A percentile compares a stretch with the other conserved stretches of the same genome.
Evolutionary conservation across 768 basidiomycete species (phyloP).

Genomic region (Lactifluus rugatus): DNA sequence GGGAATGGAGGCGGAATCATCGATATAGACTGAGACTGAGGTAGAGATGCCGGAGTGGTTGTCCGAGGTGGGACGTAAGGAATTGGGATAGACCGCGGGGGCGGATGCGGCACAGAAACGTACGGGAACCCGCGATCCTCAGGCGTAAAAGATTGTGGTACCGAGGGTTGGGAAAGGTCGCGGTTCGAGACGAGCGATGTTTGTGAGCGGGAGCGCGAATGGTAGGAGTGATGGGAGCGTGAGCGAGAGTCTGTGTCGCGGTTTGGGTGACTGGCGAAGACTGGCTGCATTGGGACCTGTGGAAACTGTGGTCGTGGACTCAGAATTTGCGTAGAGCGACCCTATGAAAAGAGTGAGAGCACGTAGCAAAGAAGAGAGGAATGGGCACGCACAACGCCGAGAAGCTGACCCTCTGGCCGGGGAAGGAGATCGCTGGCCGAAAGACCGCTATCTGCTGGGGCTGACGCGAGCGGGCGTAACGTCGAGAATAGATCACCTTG

Average conservation of each 20-base stretch:
- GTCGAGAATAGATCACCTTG: conserved; percentile 5
- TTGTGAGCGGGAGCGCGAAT: conserved; percentile 5
- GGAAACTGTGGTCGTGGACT: conserved; percentile 11
- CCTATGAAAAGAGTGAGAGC: neutral
- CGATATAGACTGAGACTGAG: neutral
- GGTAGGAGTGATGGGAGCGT: neutral
- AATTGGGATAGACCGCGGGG: neutral
- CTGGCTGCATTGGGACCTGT: neutral
- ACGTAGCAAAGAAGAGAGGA: neutral
- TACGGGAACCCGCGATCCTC: conserved; percentile 13
- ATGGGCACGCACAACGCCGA: conserved; percentile 8
- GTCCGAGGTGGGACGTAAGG: neutral
- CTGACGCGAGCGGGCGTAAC: neutral
- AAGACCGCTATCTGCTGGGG: conserved; percentile 1
- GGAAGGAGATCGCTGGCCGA: neutral
- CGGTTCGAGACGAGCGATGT: neutral
- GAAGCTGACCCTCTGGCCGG: conserved; percentile 11
- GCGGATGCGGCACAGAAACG: neutral
- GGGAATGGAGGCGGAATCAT: neutral
- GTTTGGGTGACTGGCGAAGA: neutral
- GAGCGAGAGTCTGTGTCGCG: conserved; percentile 1
- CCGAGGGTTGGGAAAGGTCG: neutral
- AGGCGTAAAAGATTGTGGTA: neutral
- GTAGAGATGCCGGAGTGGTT: neutral
- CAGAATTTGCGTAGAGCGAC: conserved; percentile 5